These are phyloP conservation scores for Lactarius tabidus DNA, from an alignment of 768 basidiomycete species.

Conservation along the genomic window DNA sequence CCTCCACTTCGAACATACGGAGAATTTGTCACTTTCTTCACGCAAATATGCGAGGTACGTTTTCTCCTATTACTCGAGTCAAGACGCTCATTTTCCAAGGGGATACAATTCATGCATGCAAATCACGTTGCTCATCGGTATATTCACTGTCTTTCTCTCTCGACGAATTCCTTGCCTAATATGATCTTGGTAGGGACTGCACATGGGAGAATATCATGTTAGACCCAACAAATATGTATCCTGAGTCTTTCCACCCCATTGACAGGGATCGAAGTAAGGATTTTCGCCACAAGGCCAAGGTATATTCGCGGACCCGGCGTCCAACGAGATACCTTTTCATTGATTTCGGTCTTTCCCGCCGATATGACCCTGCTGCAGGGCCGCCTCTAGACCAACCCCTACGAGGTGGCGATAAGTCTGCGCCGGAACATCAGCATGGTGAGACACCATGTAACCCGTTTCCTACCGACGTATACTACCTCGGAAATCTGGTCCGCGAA, in stretches of 20 bases:
- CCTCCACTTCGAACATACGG: slow-evolving; percentile 35
- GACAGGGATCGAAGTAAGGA: background rate
- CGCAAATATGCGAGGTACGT: slow-evolving; percentile 36
- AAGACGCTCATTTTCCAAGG: background rate
- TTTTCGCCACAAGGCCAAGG: slow-evolving; percentile 6
- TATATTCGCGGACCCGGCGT: slow-evolving; percentile 28
- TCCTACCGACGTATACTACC: slow-evolving; percentile 28
- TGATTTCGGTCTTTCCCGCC: slow-evolving; percentile 31
- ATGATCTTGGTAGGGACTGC: slow-evolving; percentile 8
- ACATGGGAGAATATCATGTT: slow-evolving; percentile 15
- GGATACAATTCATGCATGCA: slow-evolving; percentile 19
- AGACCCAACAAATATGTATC: slow-evolving; percentile 20
- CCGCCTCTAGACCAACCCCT: slow-evolving; percentile 21
- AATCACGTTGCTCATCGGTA: slow-evolving; percentile 21
- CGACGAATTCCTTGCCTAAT: too few species aligned
- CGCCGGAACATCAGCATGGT: slow-evolving; percentile 26
- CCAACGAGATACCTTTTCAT: slow-evolving; percentile 30
- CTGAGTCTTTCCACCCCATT: slow-evolving; percentile 15
- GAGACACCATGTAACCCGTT: slow-evolving; percentile 25
- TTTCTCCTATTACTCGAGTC: background rate
- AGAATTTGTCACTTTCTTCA: slow-evolving; percentile 34
- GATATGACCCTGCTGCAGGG: slow-evolving; percentile 15
- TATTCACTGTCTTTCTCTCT: background rate
- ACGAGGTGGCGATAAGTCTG: slow-evolving; percentile 28
- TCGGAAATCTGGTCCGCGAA: slow-evolving; percentile 28